Conservation (phyloP, 192 early-diverging fungal genomes). For the Coemansia sp. region DNA sequence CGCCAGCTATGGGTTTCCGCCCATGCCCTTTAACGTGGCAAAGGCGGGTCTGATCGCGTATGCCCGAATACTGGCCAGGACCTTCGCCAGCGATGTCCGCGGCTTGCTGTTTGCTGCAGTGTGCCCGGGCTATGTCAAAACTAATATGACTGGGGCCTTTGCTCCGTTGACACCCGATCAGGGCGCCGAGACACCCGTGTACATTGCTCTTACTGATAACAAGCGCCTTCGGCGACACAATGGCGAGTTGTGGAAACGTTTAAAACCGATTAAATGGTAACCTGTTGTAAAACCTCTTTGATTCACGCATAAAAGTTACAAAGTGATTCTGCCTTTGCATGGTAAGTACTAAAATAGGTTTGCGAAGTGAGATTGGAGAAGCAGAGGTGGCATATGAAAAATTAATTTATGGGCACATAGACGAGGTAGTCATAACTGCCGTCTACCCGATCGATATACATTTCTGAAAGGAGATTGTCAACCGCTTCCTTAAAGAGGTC, state of each 20-base stretch:
- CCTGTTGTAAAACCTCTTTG: too few species aligned
- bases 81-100: constrained; percentile 13
- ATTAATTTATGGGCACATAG: too few species aligned
- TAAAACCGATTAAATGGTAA: constrained; percentile 47
- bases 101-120: constrained; percentile 46
- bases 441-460: neutral
- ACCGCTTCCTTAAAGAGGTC: constrained; percentile 3
- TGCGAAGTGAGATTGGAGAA: too few species aligned
- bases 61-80: constrained; percentile 42
- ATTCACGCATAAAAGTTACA: neutral
- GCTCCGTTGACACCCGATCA: constrained; percentile 43
- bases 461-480: neutral
- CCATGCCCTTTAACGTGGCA: constrained; percentile 52
- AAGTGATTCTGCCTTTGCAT: neutral
- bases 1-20: constrained; percentile 42
- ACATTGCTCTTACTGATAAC: constrained; percentile 38
- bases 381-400: too few species aligned
- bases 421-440: too few species aligned
- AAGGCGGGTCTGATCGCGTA: constrained; percentile 52
- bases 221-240: constrained; percentile 41
- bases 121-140: constrained; percentile 47
- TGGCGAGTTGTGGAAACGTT: constrained; percentile 47
- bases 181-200: constrained; percentile 50
- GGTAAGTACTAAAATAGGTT: too few species aligned
- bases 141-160: constrained; percentile 46